Evolutionary conservation across 495 filamentous ascomycete genomes (phyloP), one percentile per base, ranked within the genome.

Genomic region (Echria macrotheca): DNA sequence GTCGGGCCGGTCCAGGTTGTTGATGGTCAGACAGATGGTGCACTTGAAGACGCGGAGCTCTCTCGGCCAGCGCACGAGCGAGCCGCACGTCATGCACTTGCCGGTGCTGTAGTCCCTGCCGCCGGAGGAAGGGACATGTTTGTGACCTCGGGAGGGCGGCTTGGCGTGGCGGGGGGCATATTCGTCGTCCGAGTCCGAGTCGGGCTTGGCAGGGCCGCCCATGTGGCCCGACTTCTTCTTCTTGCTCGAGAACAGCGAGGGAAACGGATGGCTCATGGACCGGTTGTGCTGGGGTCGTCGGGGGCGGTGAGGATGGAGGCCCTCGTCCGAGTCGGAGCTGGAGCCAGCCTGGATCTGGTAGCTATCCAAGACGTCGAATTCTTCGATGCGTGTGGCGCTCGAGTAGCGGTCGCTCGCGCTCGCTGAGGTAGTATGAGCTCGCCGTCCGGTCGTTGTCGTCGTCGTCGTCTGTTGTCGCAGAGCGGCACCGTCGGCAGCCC

Each of bases 1-100:
- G 29, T 48, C 53, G 37, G 44, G 53, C 10, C 80, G 80, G 50
- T 79, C 77, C 39, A 95, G 60, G 60, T 95, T 90, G 56, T 93
- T 95, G 57, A 96, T 80, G 39, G 86, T 95, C 56, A 89, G 69
- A 65, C 91, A 96, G 39, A 85, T 80, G 25, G 86, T 85, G 66
- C 91, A 96, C 55, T 88, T 77, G 68, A 91, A 96, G 33, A 84
- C 74, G 21, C 77, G 76, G 54, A 91, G 61, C 47, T 83, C 74
- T 50, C 75, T 78, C n/a, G 91, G 89, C 87, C 89, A 95, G 40
- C 83, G 81, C 39, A 95, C 81, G 32, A 80, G 79, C 40, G 84
- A 86, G 61, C 84, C 85, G 62, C 91, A 95, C 9, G 87, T 89
- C 72, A 84, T 82, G 59, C 89, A 95, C 57, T 78, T 84, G 11